These are phyloP conservation scores for Fusarium robinianum DNA, from an alignment of 2,329 filamentous ascomycete genomes.

Conservation along the genomic window DNA sequence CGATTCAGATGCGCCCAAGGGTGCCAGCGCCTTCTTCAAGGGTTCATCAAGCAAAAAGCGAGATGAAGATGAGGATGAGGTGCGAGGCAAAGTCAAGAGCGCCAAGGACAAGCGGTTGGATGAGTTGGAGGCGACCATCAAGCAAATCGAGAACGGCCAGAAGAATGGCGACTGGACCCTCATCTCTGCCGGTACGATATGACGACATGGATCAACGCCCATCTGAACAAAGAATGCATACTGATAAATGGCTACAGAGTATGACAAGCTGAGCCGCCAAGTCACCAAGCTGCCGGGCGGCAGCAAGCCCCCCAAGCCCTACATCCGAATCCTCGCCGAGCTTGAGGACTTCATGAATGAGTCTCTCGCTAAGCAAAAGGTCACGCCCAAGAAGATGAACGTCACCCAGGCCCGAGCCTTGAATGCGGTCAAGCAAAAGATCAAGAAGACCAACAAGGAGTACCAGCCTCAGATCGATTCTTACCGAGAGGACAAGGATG, in stretches of 20 bases:
- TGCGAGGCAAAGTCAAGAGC: slow-evolving; percentile 87
- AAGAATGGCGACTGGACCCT: slow-evolving; percentile 98
- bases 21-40: slow-evolving; percentile 83
- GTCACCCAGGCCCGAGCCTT: slow-evolving; percentile 90
- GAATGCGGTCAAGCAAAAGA: slow-evolving; percentile 96
- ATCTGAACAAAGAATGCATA: not conserved
- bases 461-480: slow-evolving; percentile 85
- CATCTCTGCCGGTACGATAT: slow-evolving; percentile 74
- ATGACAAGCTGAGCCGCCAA: slow-evolving; percentile 91
- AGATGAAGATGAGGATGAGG: slow-evolving; percentile 86
- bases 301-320: slow-evolving; percentile 83
- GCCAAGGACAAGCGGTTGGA: slow-evolving; percentile 97
- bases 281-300: slow-evolving; percentile 77
- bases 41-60: slow-evolving; percentile 73
- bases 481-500: slow-evolving; percentile 83
- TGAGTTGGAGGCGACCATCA: slow-evolving; percentile 88
- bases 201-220: not conserved
- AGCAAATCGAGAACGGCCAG: slow-evolving; percentile 91
- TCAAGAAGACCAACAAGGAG: slow-evolving; percentile 98
- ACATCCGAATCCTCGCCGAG: slow-evolving; percentile 91
- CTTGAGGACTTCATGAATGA: slow-evolving; percentile 95
- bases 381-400: slow-evolving; percentile 98
- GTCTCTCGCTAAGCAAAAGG: slow-evolving; percentile 92
- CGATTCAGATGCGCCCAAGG: slow-evolving; percentile 67
- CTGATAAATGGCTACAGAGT: slow-evolving; percentile 62